Evolutionary conservation across 768 basidiomycete species (phyloP), one percentile per base, ranked within the genome.

Genomic region (Hysterangium stoloniferum): DNA sequence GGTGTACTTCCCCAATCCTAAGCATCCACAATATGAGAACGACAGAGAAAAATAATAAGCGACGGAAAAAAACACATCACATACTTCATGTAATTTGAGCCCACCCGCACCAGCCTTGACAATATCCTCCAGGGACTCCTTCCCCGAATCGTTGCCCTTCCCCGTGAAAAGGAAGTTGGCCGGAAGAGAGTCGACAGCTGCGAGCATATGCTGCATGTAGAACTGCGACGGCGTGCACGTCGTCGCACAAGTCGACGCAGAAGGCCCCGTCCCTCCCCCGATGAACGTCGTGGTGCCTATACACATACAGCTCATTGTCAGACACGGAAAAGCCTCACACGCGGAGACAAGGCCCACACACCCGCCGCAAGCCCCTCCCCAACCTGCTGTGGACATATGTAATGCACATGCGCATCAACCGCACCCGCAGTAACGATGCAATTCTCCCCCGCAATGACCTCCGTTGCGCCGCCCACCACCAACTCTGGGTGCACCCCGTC

Each of bases 101-200:
- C 96, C 96, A 12, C 75, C 78, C 1, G 89, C 91, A 8, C 94
- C 94, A 11, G 90, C 89, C 52, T 72, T 71, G 22, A 95, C 73
- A 48, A 93, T 73, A 52, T 96, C 94, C 63, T 82, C 83, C 47
- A 97, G 63, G 3, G 86, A 84, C 2, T 58, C 71, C 8, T 74
- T 70, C 0, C 84, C 91, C 0, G 86, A 77, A 61, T 99, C 96
- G 57, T 97, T 98, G 0, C 94, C 96, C 66, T 96, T 98, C 12
- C 94, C 95, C 1, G 96, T 99, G 61, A 98, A 88, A 2, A 76
- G 88, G 64, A 95, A 91, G 62, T 97, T 97, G 73, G 96, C 80
- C 1, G 93, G 80, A 42, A 97, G 66, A 4, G 78, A 77, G 62
- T 99, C 96, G 11, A 90, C 95, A 4, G 95, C 94, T 0, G 82